These are phyloP conservation scores for Neurospora sp. DNA, from an alignment of 2,329 filamentous ascomycete species.

Conservation along the genomic window DNA sequence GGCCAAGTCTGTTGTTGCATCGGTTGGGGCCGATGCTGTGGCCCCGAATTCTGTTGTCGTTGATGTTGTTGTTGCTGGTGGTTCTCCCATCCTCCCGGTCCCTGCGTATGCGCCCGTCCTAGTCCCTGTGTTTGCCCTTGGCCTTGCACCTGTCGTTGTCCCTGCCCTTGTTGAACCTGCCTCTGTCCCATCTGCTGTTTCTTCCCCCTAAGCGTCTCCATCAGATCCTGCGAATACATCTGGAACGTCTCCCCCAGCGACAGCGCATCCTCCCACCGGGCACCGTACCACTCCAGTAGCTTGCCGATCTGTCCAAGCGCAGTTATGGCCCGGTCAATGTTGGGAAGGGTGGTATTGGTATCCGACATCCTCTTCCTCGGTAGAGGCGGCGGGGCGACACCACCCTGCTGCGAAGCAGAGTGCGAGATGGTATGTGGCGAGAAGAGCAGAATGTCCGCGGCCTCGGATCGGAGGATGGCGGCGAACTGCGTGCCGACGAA, in stretches of 20 bases:
- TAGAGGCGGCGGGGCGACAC: constrained; percentile 42
- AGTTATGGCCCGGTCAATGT: constrained; percentile 43
- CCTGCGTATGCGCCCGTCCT: background rate
- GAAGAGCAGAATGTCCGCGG: constrained; percentile 46
- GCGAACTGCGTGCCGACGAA: constrained; percentile 60
- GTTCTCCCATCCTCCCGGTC: background rate
- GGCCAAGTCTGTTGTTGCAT: background rate
- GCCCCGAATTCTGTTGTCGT: background rate
- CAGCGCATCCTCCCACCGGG: constrained; percentile 49
- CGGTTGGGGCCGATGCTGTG: background rate
- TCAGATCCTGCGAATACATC: constrained; percentile 33
- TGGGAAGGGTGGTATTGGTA: constrained; percentile 42
- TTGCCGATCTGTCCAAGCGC: constrained; percentile 29
- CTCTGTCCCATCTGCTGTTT: constrained; percentile 3
- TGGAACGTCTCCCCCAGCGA: constrained; percentile 46
- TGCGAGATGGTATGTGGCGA: constrained; percentile 33
- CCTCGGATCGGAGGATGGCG: constrained; percentile 44
- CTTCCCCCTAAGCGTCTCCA: constrained; percentile 33
- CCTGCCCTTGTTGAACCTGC: background rate
- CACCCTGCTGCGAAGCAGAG: constrained; percentile 34
- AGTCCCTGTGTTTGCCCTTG: background rate
- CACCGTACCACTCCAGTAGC: constrained; percentile 36
- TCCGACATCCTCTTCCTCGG: constrained; percentile 32
- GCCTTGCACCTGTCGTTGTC: background rate
- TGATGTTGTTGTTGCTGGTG: background rate